phyloP scores from a whole-genome alignment of 2,329 filamentous ascomycete species.

The Diaporthe citrichinensis region DNA sequence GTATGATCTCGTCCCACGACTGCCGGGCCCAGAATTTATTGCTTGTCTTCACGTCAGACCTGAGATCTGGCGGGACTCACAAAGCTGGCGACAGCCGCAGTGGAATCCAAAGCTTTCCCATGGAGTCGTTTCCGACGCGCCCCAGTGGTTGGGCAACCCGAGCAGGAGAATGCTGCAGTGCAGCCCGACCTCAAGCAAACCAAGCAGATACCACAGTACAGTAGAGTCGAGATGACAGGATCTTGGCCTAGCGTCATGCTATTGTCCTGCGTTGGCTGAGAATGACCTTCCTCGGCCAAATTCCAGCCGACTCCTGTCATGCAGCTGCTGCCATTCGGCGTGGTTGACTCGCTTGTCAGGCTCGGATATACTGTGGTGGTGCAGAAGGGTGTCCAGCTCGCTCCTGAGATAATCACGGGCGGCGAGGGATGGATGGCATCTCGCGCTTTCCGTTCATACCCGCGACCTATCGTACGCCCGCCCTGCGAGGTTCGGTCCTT shows the following conservation, averaged over 20 bases:
- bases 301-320: conserved; percentile 36
- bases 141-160: conserved; percentile 19
- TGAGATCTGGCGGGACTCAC: conserved; percentile 35
- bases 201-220: conserved; percentile 8
- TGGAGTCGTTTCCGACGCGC: conserved; percentile 16
- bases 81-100: conserved; percentile 18
- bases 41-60: conserved; percentile 37
- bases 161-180: conserved; percentile 3
- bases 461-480: conserved; percentile 1
- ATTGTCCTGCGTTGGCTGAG: conserved; percentile 32
- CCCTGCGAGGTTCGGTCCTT: background rate
- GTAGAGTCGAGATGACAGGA: conserved; percentile 38
- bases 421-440: background rate
- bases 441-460: conserved; percentile 15
- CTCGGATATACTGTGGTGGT: conserved; percentile 32
- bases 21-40: conserved; percentile 41
- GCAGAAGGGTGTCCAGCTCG: conserved; percentile 12
- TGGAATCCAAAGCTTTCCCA: conserved; percentile 31
- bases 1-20: conserved; percentile 36
- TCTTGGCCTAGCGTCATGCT: conserved; percentile 36
- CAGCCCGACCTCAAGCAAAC: conserved; percentile 24
- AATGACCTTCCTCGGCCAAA: conserved; percentile 36
- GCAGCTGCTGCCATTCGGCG: conserved; percentile 6
- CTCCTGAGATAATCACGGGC: conserved; percentile 32
- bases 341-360: conserved; percentile 36